phyloP scores from a whole-genome alignment of 345 rosid genomes.

The Abelmoschus esculentus region DNA sequence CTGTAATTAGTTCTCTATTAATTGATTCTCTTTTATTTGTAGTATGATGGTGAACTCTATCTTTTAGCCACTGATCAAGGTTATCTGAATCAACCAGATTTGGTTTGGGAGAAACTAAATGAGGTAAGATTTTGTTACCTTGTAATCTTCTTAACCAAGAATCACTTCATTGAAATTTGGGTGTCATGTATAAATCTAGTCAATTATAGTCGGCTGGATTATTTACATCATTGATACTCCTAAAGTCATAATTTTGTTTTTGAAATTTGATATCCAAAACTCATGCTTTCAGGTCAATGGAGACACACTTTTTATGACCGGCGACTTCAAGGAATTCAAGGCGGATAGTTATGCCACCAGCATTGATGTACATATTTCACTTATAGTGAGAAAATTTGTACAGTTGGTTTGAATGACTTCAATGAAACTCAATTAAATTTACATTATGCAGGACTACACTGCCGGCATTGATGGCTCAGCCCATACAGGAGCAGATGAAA shows the following conservation, averaged over 20 bases:
- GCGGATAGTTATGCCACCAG: conserved; percentile 52
- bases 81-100: conserved; percentile 77
- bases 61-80: conserved; percentile 99
- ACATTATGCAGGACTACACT: conserved; percentile 62
- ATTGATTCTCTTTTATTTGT: conserved; percentile 27
- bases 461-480: conserved; percentile 62
- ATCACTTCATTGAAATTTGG: neutral
- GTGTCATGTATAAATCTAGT: neutral
- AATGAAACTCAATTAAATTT: conserved; percentile 15
- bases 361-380: conserved; percentile 46
- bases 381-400: neutral
- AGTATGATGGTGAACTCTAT: conserved; percentile 91
- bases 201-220: neutral
- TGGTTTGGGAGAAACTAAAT: conserved; percentile 96
- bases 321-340: conserved; percentile 84
- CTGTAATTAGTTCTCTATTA: neutral
- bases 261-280: neutral
- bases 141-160: neutral
- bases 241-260: neutral
- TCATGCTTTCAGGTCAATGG: conserved; percentile 74
- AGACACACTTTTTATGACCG: conserved; percentile 81
- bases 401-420: conserved; percentile 4
- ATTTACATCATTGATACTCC: neutral
- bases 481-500: conserved; percentile 50
- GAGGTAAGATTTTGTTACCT: conserved; percentile 48